Base-by-base conservation (phyloP, 306 rosid genomes). In the Vigna nakashimae region DNA sequence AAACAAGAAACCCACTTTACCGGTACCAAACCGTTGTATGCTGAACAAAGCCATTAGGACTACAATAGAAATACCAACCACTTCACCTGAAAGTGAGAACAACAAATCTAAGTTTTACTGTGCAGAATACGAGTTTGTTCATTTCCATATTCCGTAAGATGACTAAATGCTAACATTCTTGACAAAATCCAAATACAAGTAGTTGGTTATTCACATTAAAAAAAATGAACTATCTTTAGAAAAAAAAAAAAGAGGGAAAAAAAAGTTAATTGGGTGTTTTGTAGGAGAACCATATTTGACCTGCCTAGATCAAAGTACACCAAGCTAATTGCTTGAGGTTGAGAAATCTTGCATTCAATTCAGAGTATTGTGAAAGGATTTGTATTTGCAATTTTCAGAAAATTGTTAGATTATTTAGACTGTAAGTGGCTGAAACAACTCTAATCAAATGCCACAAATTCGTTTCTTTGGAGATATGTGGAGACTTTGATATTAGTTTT, bases 1-100 rank as follows among this genome's bases (percentile, higher is more conserved):
- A 86, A 95, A 95, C 91, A 92, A 71, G 90, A 95, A 83, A 53
- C 96, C 98, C 80, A 95, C 96, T 92, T 92, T 95, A 62, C 86
- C 68, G 69, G 98, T 92, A 75, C 98, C 98, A 77, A 91, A 95
- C 67, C 32, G 84, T 80, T 95, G 98, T 71, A 95, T 95, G 85
- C 92, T 88, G 89, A 95, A 95, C 87, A 95, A 84, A 45, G 52
- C 89, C 78, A 80, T 60, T 22, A 95, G 96, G 70, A 92, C 89
- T 71, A 86, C 62, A 56, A 91, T 78, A 51, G 98, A 87, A 84
- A 91, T 66, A 72, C 82, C 36, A 74, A 95, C 98, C 50, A 92
- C 78, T 53, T 86, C 93, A 79, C 58, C 98, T 95, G 93, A 57
- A 89, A 82, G 65, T 8, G 81, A 65, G 77, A 80, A 64, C 78